Evolutionary conservation across 768 basidiomycete species (phyloP), one percentile per base, ranked within the genome.

Genomic region (Suillus placidus): DNA sequence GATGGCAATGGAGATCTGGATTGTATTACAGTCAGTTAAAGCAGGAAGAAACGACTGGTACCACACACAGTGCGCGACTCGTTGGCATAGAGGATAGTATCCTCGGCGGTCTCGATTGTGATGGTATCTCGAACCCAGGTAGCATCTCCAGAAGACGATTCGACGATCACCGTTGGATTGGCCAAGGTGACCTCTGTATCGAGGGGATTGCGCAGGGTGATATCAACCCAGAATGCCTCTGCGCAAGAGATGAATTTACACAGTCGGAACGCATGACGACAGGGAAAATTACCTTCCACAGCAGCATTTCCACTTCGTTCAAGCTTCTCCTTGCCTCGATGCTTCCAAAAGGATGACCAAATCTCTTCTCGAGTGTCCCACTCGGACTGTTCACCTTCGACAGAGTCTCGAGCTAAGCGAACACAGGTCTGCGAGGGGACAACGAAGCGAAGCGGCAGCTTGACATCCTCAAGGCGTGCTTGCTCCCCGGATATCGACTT

Each of bases 181-280:
- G 86, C 82, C 30, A 95, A 72, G 60, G 82, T 87, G n/a, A 95
- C 81, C 61, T 92, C 92, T 7, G 89, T 81, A 66, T 91, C 84
- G 49, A 95, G 76, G 20, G 92, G 92, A 72, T 95, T 95, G 56
- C 78, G 81, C 65, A 95, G 58, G 6, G 81, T 81, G 32, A 95
- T 69, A 68, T 94, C 92, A 45, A 94, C 80, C 88, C 89, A 93
- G 70, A 94, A 93, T 2, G 79, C 76, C 75, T 94, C 93, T 94
- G 66, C 30, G 35, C 51, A 54, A 60, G 60, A 61, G 40, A 60
- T 63, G 56, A 68, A 65, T 40, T 66, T 56, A 54, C 32, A 23
- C 9, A 6, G 42, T n/a, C 34, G 20, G 12, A 54, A 26, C 18
- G 26, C 35, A 30, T 32, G 32, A 6, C 67, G 34, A 32, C 64